Evolutionary conservation across 768 basidiomycete species (phyloP).

Genomic region (Naganishia onofrii): DNA sequence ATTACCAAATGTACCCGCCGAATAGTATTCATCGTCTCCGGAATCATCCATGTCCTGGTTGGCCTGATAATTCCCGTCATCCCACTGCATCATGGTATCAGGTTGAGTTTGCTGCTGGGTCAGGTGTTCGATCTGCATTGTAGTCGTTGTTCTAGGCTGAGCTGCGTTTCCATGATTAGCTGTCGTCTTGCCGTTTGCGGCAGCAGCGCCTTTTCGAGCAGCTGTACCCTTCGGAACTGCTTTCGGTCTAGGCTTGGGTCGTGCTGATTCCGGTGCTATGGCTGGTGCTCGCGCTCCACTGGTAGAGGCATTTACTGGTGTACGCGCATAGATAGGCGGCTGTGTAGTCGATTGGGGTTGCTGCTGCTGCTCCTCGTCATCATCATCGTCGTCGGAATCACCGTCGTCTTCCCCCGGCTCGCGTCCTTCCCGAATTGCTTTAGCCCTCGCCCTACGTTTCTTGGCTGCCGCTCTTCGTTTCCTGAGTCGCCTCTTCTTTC

Average conservation of each 20-base stretch:
- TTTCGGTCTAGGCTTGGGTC: not conserved
- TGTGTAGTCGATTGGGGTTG: not conserved
- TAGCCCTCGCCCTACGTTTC: not conserved
- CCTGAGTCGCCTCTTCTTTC: constrained; percentile 15
- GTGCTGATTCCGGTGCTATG: not conserved
- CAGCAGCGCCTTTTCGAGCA: not conserved
- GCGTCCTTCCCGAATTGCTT: not conserved
- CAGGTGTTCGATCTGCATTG: constrained; percentile 21
- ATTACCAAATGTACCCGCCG: not conserved
- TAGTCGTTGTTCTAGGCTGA: constrained; percentile 11
- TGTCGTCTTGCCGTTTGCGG: not conserved
- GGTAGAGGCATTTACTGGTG: not conserved
- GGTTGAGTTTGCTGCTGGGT: constrained; percentile 14
- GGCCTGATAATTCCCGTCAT: constrained; percentile 15
- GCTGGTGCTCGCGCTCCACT: constrained; percentile 2
- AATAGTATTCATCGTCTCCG: constrained; percentile 14
- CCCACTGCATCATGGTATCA: constrained; percentile 22
- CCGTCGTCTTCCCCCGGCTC: not conserved
- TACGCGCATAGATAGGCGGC: not conserved
- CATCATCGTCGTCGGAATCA: constrained; percentile 1
- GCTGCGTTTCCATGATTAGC: not conserved
- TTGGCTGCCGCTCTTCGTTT: constrained; percentile 17
- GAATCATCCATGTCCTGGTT: constrained; percentile 22
- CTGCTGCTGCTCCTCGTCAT: not conserved
- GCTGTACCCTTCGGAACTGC: not conserved